A percentile compares a stretch with the other conserved stretches of the same genome.
Evolutionary conservation across 352 stramenopile genomes (phyloP).

Genomic region (Plasmopara halstedii): DNA sequence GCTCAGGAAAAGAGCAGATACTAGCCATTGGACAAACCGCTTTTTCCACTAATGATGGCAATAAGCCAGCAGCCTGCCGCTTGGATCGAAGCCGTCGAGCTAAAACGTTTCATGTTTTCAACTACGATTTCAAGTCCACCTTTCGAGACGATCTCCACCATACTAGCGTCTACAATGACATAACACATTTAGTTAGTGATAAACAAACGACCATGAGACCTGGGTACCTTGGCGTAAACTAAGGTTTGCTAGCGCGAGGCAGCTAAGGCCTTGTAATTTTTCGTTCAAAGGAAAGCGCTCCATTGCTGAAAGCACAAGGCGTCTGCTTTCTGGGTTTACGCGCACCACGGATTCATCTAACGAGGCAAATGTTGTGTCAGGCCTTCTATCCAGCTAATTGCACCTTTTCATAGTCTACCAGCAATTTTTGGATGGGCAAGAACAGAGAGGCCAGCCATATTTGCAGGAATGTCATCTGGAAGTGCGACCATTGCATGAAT

Average conservation of each 20-base stretch:
- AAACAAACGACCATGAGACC: neutral
- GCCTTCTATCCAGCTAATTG: too few relatives aligned
- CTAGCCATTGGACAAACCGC: constrained; percentile 16
- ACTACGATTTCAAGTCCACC: constrained; percentile 40
- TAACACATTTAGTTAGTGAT: neutral
- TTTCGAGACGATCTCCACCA: constrained; percentile 48
- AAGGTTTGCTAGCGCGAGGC: constrained; percentile 50
- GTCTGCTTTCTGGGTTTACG: constrained; percentile 41
- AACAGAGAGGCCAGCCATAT: constrained; percentile 42
- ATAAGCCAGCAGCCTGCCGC: constrained; percentile 49
- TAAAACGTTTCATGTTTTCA: constrained; percentile 47
- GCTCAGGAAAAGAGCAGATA: neutral
- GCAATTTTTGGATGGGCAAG: constrained; percentile 48
- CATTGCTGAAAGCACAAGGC: constrained; percentile 54
- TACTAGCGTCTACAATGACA: constrained; percentile 30
- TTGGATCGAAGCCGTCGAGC: constrained; percentile 33
- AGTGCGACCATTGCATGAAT: constrained; percentile 42
- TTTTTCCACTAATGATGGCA: constrained; percentile 36
- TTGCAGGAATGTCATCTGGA: constrained; percentile 39
- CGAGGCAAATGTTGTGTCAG: neutral
- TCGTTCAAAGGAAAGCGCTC: constrained; percentile 53
- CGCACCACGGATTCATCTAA: constrained; percentile 37
- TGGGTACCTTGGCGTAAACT: constrained; percentile 41
- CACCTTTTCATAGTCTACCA: constrained; percentile 12
- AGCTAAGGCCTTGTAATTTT: constrained; percentile 46